phyloP scores from a whole-genome alignment of 768 basidiomycete species.

The Phaeolepiota aurea region DNA sequence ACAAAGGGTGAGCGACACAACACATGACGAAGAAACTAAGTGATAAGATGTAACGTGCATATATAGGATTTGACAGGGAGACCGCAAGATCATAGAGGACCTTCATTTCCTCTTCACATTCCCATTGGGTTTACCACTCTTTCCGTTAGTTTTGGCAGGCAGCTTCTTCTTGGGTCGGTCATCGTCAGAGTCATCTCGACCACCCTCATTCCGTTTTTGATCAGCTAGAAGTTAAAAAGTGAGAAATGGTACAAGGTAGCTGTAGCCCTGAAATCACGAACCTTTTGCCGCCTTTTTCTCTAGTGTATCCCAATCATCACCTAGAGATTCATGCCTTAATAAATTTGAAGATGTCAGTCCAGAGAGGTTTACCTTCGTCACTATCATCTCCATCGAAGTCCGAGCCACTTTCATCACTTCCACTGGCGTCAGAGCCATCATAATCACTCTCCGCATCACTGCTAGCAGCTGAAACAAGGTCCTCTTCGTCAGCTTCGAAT shows the following conservation, averaged over 20 bases:
- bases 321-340: slow-evolving; percentile 22
- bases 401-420: slow-evolving; percentile 57
- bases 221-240: slow-evolving; percentile 29
- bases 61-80: too few species aligned
- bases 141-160: slow-evolving; percentile 34
- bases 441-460: slow-evolving; percentile 60
- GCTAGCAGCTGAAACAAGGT: slow-evolving; percentile 42
- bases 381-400: slow-evolving; percentile 50
- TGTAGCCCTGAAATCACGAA: slow-evolving; percentile 25
- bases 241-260: slow-evolving; percentile 7
- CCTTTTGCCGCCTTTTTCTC: slow-evolving; percentile 88
- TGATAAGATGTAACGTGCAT: too few species aligned
- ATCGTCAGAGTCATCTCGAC: slow-evolving; percentile 46
- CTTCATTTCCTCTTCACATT: slow-evolving; percentile 33
- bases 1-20: too few species aligned
- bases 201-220: slow-evolving; percentile 37
- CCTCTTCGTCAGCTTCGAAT: slow-evolving; percentile 51
- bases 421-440: slow-evolving; percentile 56
- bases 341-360: slow-evolving; percentile 5
- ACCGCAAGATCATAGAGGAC: too few species aligned
- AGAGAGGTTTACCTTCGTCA: slow-evolving; percentile 42
- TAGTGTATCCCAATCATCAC: slow-evolving; percentile 95
- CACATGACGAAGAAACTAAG: too few species aligned
- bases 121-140: slow-evolving; percentile 31
- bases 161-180: slow-evolving; percentile 40